Evolutionary conservation across 768 basidiomycete species (phyloP).

Genomic region (Xanthoconium purpureum): DNA sequence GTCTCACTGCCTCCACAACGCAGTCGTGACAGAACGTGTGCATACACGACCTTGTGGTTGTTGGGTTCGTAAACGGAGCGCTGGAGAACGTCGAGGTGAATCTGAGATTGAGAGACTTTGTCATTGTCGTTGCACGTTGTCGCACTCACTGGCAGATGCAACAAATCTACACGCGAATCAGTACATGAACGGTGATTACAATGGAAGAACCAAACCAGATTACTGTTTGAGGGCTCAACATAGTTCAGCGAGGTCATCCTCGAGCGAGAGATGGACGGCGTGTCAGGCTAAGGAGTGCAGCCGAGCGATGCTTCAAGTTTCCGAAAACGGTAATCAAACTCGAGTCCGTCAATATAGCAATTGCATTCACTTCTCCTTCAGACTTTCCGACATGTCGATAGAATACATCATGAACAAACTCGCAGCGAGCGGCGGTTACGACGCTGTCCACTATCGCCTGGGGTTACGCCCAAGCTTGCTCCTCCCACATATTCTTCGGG

Average conservation of each 20-base stretch:
- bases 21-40: slow-evolving; percentile 90
- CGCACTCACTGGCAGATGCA: slow-evolving; percentile 66
- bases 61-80: slow-evolving; percentile 73
- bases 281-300: slow-evolving; percentile 1
- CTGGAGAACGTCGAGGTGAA: slow-evolving; percentile 32
- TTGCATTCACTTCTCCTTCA: too few relatives aligned
- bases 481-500: too few relatives aligned
- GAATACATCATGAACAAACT: too few relatives aligned
- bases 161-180: slow-evolving; percentile 50
- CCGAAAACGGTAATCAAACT: slow-evolving; percentile 17
- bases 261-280: slow-evolving; percentile 1
- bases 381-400: too few relatives aligned
- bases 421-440: too few relatives aligned
- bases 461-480: too few relatives aligned
- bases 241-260: slow-evolving; percentile 45
- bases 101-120: slow-evolving; percentile 2
- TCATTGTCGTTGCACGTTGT: not conserved
- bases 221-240: slow-evolving; percentile 58
- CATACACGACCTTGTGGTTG: slow-evolving; percentile 67
- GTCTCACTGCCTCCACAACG: slow-evolving; percentile 63
- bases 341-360: slow-evolving; percentile 9
- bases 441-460: too few relatives aligned
- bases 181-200: not conserved
- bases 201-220: slow-evolving; percentile 46
- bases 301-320: not conserved